Evolutionary conservation across 805 yeast genomes (phyloP).

Genomic region (Candida dendrica): DNA sequence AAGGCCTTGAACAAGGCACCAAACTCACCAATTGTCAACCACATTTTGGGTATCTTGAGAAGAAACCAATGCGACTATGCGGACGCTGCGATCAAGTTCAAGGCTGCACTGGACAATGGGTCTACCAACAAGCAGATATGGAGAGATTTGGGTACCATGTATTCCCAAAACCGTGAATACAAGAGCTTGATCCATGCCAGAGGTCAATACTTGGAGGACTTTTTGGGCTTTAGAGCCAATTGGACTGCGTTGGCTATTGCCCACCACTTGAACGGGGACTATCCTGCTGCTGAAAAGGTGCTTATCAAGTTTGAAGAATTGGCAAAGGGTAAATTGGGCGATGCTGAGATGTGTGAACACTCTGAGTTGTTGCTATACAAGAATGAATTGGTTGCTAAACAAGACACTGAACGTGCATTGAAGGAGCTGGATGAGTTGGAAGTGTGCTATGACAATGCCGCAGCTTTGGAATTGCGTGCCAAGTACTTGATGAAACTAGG

Average conservation of each 20-base stretch:
- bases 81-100: conserved; percentile 75
- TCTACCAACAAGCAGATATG: conserved; percentile 71
- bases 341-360: conserved; percentile 65
- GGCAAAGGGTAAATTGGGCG: conserved; percentile 60
- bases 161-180: conserved; percentile 73
- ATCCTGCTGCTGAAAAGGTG: conserved; percentile 61
- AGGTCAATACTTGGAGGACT: conserved; percentile 58
- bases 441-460: conserved; percentile 47
- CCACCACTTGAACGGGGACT: conserved; percentile 66
- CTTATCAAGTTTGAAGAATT: conserved; percentile 70
- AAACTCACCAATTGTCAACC: conserved; percentile 67
- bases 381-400: conserved; percentile 60
- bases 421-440: conserved; percentile 54
- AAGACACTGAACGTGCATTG: conserved; percentile 30
- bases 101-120: conserved; percentile 68
- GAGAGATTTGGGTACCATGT: conserved; percentile 75
- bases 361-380: conserved; percentile 76
- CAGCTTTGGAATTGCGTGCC: conserved; percentile 63
- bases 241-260: conserved; percentile 90
- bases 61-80: conserved; percentile 60
- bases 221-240: conserved; percentile 78
- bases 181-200: conserved; percentile 57
- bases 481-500: conserved; percentile 53
- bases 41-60: conserved; percentile 79
- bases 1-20: conserved; percentile 57